Base-by-base conservation (phyloP, 495 filamentous ascomycete species). In the Aspergillus saccharolyticus region DNA sequence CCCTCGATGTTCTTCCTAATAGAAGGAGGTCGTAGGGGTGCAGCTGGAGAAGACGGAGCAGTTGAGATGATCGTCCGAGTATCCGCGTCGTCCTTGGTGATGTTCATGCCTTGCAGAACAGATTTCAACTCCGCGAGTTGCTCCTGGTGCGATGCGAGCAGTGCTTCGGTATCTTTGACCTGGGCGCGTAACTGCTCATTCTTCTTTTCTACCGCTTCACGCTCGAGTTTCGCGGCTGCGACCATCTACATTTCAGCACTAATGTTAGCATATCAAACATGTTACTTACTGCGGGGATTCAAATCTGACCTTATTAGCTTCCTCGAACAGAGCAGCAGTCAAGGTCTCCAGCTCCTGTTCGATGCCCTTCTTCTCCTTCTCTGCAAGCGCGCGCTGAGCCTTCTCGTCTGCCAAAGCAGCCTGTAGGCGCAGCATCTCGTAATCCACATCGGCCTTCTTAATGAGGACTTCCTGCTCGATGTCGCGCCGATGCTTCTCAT, bases 321-420 rank as follows among this genome's bases (percentile, higher is more conserved):
- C 93, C 68, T 96, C 90, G 59, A 98, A 97, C 17, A 98, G 78
- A 22, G 89, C 90, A 4, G 90, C 83, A 12, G 95, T 97, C 52
- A 97, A 74, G 47, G 83, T 86, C 72, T 97, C 94, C 28, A 98
- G 76, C 72, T 98, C 94, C 57, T 81, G 79, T 60, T 91, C 89
- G 44, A 90, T 89, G 22, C 74, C 76, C 67, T 84, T 84, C 74
- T 88, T 91, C 21, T 85, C 85, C 67, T 85, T 86, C 68, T 91
- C 89, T 24, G 78, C 81, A 22, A 75, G 71, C 3, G 71, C 73
- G 53, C 85, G 78, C 63, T 80, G 77, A 42, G 73, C 75, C 51
- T 73, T 78, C 72, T 91, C 89, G 46, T 87, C 80, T 19, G 74
- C 78, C 25, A 90, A 68, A 22, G 86, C 83, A 51, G 81, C 81